A percentile compares a stretch with the other conserved stretches of the same genome.
phyloP scores from a whole-genome alignment of 1,139 yeast genomes.

The Diutina neorugosa region DNA sequence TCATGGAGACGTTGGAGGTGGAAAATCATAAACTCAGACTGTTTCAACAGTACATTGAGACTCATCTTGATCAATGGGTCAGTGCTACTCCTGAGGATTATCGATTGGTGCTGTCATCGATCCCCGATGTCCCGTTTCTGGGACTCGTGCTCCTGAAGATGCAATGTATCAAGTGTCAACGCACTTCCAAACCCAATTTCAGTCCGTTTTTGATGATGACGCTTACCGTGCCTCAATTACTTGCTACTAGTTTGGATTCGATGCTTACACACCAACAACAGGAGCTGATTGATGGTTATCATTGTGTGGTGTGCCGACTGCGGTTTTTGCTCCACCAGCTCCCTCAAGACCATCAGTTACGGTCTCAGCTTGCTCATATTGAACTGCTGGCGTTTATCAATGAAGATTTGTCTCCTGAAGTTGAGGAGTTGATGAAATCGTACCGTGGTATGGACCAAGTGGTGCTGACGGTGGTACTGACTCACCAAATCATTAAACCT shows the following conservation, averaged over 20 bases:
- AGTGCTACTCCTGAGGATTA: neutral
- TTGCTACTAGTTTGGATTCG: conserved; percentile 34
- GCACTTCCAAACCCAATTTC: conserved; percentile 46
- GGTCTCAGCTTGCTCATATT: neutral
- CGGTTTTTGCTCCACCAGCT: neutral
- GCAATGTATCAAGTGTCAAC: conserved; percentile 56
- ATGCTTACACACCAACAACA: conserved; percentile 47
- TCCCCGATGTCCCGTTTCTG: conserved; percentile 63
- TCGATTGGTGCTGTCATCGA: neutral
- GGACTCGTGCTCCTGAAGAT: conserved; percentile 59
- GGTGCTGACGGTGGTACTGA: conserved; percentile 56
- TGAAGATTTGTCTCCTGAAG: conserved; percentile 39
- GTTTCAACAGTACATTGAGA: conserved; percentile 9
- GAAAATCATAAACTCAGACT: conserved; percentile 33
- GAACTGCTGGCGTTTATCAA: conserved; percentile 31
- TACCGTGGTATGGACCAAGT: conserved; percentile 21
- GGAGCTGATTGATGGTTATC: conserved; percentile 14
- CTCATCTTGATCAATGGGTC: neutral
- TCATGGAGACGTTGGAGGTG: conserved; percentile 65
- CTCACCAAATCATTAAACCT: conserved; percentile 46
- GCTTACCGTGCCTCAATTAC: conserved; percentile 56
- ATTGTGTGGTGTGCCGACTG: conserved; percentile 1
- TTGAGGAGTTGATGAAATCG: conserved; percentile 35
- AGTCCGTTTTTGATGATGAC: conserved; percentile 65
- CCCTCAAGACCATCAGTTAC: neutral